A percentile compares a stretch with the other conserved stretches of the same genome.
These are phyloP conservation scores for Kregervanrija pseudodelftensis DNA, from an alignment of 805 yeast genomes.

Conservation along the genomic window DNA sequence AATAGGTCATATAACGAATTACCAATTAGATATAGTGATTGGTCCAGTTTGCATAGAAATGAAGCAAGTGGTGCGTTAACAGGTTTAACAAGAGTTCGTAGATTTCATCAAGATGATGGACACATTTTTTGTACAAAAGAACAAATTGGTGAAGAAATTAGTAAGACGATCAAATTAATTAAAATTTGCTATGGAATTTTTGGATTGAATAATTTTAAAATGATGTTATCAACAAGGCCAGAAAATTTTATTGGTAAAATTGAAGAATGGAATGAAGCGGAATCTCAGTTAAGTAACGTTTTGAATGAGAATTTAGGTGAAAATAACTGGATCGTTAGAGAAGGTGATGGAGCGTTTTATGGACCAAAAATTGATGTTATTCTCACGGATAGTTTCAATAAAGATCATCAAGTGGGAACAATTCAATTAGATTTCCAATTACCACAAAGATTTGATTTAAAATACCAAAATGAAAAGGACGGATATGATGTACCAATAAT, in stretches of 20 bases:
- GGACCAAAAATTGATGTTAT: constrained; percentile 94
- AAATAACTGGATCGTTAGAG: constrained; percentile 58
- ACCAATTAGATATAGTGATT: constrained; percentile 82
- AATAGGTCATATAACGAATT: constrained; percentile 80
- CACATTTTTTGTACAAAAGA: constrained; percentile 83
- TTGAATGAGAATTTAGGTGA: constrained; percentile 45
- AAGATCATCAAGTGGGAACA: constrained; percentile 90
- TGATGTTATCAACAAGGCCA: constrained; percentile 83
- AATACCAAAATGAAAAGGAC: constrained; percentile 51
- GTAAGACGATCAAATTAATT: constrained; percentile 62
- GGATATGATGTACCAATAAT: constrained; percentile 70
- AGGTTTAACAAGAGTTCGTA: constrained; percentile 86
- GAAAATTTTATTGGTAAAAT: constrained; percentile 71
- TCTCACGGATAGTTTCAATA: constrained; percentile 71
- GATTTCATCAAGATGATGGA: constrained; percentile 98
- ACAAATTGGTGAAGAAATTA: constrained; percentile 72
- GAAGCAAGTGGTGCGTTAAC: constrained; percentile 92
- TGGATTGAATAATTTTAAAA: constrained; percentile 49
- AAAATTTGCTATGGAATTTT: constrained; percentile 68
- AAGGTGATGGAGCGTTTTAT: constrained; percentile 96
- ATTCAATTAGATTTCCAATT: constrained; percentile 92
- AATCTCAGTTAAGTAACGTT: constrained; percentile 52
- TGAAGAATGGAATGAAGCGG: constrained; percentile 80
- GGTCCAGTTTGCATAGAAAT: constrained; percentile 87
- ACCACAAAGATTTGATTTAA: constrained; percentile 74